phyloP scores from a whole-genome alignment of 768 basidiomycete species.

The Lentinula sp. region DNA sequence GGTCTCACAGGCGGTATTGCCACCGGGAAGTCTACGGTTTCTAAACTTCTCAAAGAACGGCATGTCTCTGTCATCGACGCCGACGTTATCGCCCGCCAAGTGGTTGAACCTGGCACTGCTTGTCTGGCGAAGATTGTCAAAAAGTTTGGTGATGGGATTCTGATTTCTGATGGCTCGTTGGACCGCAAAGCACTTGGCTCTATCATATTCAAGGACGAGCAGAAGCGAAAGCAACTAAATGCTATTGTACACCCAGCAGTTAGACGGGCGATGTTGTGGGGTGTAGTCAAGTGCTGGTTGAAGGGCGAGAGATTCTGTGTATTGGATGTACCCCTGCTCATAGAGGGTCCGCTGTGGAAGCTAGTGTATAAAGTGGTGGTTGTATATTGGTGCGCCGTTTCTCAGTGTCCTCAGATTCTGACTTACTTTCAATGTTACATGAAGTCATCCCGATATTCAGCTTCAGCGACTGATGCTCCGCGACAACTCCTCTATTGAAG shows the following conservation, averaged over 20 bases:
- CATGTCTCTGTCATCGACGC: slow-evolving; percentile 87
- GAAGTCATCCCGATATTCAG: slow-evolving; percentile 78
- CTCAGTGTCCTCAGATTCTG: background rate
- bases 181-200: slow-evolving; percentile 79
- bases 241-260: slow-evolving; percentile 89
- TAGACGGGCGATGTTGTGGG: slow-evolving; percentile 66
- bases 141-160: slow-evolving; percentile 66
- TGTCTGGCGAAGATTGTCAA: slow-evolving; percentile 61
- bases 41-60: slow-evolving; percentile 59
- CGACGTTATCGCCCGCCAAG: slow-evolving; percentile 81
- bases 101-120: slow-evolving; percentile 78
- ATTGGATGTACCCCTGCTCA: slow-evolving; percentile 86
- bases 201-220: slow-evolving; percentile 78
- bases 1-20: slow-evolving; percentile 97
- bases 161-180: slow-evolving; percentile 64
- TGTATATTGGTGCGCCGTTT: slow-evolving; percentile 75
- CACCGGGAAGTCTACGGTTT: slow-evolving; percentile 94
- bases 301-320: slow-evolving; percentile 74
- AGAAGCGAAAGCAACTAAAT: slow-evolving; percentile 70
- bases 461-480: slow-evolving; percentile 76
- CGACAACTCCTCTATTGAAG: slow-evolving; percentile 57
- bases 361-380: slow-evolving; percentile 82
- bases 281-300: slow-evolving; percentile 67
- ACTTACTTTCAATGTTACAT: background rate
- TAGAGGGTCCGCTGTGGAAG: slow-evolving; percentile 83